Evolutionary conservation across 2,329 filamentous ascomycete species (phyloP), one percentile per base, ranked within the genome.

Genomic region (Plenodomus tracheiphilus): DNA sequence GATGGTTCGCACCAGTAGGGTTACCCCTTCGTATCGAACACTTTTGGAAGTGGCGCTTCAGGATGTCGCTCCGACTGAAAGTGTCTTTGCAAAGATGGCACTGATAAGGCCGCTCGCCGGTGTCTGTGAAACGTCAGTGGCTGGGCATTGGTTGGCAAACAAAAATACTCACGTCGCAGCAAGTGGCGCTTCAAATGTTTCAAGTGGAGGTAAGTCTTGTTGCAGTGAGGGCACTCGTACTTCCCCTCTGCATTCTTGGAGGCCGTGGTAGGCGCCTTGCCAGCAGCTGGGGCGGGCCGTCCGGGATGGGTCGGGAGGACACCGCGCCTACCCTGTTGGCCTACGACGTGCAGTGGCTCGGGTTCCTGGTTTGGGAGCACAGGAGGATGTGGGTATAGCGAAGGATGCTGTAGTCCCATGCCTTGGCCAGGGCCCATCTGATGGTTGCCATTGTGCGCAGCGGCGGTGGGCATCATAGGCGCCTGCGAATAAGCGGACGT

Each of bases 11-110:
- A 63, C 92, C 92, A 15, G 91, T 96, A 46, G 94, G 93, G 76
- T 97, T 97, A 49, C 94, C 94, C 70, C 94, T 87, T 66, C 94
- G 87, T 59, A 97, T 91, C 34, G 94, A 97, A 78, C 94, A 99
- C 80, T 99, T 99, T 75, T 97, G 92, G 77, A 97, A 99, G 77
- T 99, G 94, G 59, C 94, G 90, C 81, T 99, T 99, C 66, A 99
- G 79, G 59, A 99, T 97, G 71, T 99, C 94, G 81, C 91, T 96
- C 73, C 94, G 87, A 41, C 91, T 96, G 76, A 99, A 99, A 28
- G 92, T 97, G 75, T 97, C 94, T 74, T 94, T 91, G 81, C 94
- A 99, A 43, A 99, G 81, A 59, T 96, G 90, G 77, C 94, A 99
- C 85, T 95, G 95, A 79, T 99, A 99, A 48, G 94, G 94, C 60